Percentiles rank a stretch among this genome's conserved stretches.
These are phyloP conservation scores for Nevesoporus exiguus DNA, from an alignment of 768 basidiomycete species.

Conservation along the genomic window DNA sequence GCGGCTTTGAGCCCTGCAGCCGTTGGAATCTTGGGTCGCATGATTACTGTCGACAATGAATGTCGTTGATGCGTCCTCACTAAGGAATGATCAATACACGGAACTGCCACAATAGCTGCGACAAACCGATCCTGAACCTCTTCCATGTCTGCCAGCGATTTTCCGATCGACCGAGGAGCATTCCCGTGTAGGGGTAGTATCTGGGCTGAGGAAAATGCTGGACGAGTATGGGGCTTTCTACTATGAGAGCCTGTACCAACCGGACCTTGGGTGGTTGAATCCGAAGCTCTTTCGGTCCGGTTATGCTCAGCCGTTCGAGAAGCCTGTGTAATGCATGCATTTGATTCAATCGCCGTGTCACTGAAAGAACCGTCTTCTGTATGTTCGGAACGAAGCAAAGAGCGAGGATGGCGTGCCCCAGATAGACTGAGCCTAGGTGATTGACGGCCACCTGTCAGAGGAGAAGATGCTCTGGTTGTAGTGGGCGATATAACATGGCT, in stretches of 20 bases:
- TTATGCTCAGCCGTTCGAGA: not conserved
- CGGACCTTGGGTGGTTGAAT: not conserved
- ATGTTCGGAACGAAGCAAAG: not conserved
- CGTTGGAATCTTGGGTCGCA: not conserved
- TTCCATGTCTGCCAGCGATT: not conserved
- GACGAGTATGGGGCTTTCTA: conserved; percentile 7
- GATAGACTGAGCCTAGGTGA: not conserved
- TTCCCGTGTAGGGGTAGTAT: not conserved
- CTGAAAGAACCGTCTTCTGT: not conserved
- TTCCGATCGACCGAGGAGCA: not conserved
- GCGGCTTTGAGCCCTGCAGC: not conserved
- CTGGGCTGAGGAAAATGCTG: not conserved
- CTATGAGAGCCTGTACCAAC: conserved; percentile 9
- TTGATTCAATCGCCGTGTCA: conserved; percentile 5
- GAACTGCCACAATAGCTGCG: not conserved
- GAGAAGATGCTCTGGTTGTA: conserved; percentile 10
- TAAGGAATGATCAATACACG: conserved; percentile 5
- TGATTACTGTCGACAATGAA: not conserved
- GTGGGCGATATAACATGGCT: conserved; percentile 4
- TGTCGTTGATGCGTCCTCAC: not conserved
- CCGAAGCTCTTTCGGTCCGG: not conserved
- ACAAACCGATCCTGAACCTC: conserved; percentile 11
- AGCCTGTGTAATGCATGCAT: no score
- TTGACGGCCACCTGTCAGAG: conserved; percentile 8
- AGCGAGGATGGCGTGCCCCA: not conserved